phyloP scores from a whole-genome alignment of 129 eudicot genomes.

The Sambucus nigra region DNA sequence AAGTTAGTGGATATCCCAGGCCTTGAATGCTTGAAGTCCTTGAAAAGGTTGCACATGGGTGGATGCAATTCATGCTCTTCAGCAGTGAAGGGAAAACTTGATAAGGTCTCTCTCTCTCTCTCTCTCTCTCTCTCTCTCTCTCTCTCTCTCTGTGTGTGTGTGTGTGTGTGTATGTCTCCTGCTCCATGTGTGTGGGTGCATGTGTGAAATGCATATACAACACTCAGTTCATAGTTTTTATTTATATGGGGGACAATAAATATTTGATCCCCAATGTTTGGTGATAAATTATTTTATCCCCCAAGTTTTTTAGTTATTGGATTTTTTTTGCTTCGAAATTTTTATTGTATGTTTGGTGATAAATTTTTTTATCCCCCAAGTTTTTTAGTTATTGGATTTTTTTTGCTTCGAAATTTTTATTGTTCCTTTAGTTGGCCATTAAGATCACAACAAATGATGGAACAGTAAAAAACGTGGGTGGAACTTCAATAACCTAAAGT shows the following conservation, averaged over 20 bases:
- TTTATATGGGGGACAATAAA: too few species aligned
- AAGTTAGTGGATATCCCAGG: slow-evolving; percentile 36
- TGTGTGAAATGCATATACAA: neutral
- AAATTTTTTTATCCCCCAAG: too few species aligned
- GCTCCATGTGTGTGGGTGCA: neutral
- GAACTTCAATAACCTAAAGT: too few species aligned
- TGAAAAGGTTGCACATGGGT: slow-evolving; percentile 24
- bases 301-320: neutral
- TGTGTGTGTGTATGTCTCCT: neutral
- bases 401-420: too few species aligned
- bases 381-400: neutral
- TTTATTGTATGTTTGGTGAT: too few species aligned
- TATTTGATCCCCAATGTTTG: too few species aligned
- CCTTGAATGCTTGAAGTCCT: slow-evolving; percentile 32
- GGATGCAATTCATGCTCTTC: slow-evolving; percentile 31
- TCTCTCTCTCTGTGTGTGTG: neutral
- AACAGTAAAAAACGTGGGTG: too few species aligned
- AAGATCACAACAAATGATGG: slow-evolving; percentile 1
- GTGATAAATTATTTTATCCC: too few species aligned
- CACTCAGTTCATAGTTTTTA: neutral
- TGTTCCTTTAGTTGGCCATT: too few species aligned
- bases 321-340: too few species aligned
- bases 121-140: too few species aligned
- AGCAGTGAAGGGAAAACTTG: slow-evolving; percentile 16
- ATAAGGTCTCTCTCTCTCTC: too few species aligned